Percentiles rank a stretch among this genome's conserved stretches.
These are phyloP conservation scores for Apiospora phragmitis DNA, from an alignment of 2,329 filamentous ascomycete genomes.

Conservation along the genomic window DNA sequence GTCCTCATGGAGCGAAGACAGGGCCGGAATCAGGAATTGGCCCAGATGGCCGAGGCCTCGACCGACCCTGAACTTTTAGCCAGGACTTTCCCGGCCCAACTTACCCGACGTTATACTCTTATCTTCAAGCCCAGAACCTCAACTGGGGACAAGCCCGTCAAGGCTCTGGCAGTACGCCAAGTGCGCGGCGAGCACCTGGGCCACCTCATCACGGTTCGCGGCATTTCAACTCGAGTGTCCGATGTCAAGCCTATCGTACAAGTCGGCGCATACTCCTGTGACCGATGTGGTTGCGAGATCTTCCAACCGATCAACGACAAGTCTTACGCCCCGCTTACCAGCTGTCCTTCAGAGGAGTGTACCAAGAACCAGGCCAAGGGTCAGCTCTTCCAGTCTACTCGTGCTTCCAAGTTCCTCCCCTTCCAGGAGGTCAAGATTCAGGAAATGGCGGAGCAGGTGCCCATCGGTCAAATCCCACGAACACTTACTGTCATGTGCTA, in stretches of 20 bases:
- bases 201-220: conserved; percentile 88
- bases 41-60: conserved; percentile 64
- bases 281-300: conserved; percentile 93
- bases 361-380: conserved; percentile 88
- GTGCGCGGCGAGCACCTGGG: conserved; percentile 92
- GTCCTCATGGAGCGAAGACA: conserved; percentile 93
- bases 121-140: conserved; percentile 92
- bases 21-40: conserved; percentile 78
- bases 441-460: conserved; percentile 98
- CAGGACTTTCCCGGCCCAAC: conserved; percentile 84
- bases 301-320: conserved; percentile 94
- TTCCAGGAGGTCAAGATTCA: conserved; percentile 99
- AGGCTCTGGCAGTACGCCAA: conserved; percentile 83
- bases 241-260: conserved; percentile 98
- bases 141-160: conserved; percentile 61
- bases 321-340: conserved; percentile 82
- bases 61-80: conserved; percentile 65
- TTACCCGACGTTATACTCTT: conserved; percentile 91
- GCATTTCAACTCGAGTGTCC: conserved; percentile 92
- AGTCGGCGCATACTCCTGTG: conserved; percentile 97
- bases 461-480: conserved; percentile 94
- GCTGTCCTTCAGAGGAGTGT: conserved; percentile 91
- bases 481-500: conserved; percentile 88
- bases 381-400: conserved; percentile 89
- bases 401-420: conserved; percentile 93